Evolutionary conservation across 2,329 filamentous ascomycete genomes (phyloP), one percentile per base, ranked within the genome.

Genomic region (Phaeomoniella chlamydospora): DNA sequence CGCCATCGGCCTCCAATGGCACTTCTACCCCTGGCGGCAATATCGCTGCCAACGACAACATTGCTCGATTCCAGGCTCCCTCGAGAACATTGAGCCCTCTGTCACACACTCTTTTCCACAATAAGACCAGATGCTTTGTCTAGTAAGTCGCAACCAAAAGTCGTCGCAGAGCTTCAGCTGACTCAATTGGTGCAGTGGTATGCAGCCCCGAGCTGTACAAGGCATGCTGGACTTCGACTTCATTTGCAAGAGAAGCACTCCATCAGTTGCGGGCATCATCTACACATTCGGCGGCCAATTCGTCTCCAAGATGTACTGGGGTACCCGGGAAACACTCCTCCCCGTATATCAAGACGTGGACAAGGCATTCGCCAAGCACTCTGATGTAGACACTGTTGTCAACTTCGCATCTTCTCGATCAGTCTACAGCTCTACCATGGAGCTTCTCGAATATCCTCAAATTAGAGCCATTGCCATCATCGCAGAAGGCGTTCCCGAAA

Each of bases 241-340:
- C 75, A 98, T 98, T 69, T 98, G 90, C 86, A 96, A 96, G 78
- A 84, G 90, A 55, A 74, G 78, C 59, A 92, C 83, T 41, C 90
- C 90, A 46, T 98, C 90, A 40, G 90, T 98, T 40, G 90, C 90
- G 48, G 90, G 87, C 59, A 96, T 98, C 67, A 96, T 98, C 74
- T 98, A 98, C 74, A 94, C 90, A 52, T 98, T 98, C 58, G 90
- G 90, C 61, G 90, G 90, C 50, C 90, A 98, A 68, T 98, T 98
- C 77, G 90, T 98, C 60, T 94, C 86, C 79, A 98, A 98, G 80
- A 96, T 98, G 90, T 98, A 98, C 82, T 98, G 90, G 90, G 90
- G 90, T 57, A 98, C 90, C 57, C 94, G 86, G 69, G 90, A 98
- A 74, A 98, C 90, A 44, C 79, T 98, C 47, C 77, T 98, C 51